Percentiles rank a stretch among this genome's conserved stretches.
Evolutionary conservation across 306 rosid species (phyloP).

Genomic region (Cajanus cajan): DNA sequence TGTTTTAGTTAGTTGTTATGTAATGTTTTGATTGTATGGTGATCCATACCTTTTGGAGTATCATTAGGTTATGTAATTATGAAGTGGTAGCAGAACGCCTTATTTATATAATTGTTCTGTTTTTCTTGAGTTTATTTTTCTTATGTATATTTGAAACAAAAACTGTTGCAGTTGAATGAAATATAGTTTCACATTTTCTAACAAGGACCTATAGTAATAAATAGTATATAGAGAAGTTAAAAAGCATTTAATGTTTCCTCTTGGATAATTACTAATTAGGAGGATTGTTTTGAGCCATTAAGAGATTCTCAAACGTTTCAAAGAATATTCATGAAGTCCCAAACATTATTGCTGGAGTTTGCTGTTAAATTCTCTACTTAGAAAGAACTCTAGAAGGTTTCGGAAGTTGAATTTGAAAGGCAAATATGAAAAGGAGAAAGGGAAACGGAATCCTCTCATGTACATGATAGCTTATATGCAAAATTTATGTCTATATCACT

Average conservation of each 20-base stretch:
- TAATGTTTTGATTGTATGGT: too few species aligned
- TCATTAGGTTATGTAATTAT: not conserved
- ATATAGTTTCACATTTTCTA: not conserved
- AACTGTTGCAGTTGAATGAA: too few species aligned
- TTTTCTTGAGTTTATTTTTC: not conserved
- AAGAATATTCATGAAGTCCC: not conserved
- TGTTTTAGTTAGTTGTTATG: not conserved
- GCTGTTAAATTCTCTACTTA: not conserved
- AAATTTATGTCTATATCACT: not conserved
- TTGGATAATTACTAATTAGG: not conserved
- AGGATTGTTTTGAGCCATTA: not conserved
- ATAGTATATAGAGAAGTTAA: not conserved
- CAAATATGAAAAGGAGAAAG: not conserved
- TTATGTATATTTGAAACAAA: not conserved
- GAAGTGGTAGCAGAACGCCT: not conserved
- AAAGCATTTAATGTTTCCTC: not conserved
- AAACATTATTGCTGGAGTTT: slow-evolving; percentile 7
- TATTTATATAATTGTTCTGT: not conserved
- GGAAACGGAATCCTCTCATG: not conserved
- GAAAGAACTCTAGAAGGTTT: not conserved
- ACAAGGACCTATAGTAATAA: not conserved
- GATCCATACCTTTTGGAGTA: not conserved
- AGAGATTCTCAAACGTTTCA: not conserved
- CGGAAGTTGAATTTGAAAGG: slow-evolving; percentile 21
- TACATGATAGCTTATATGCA: not conserved